Evolutionary conservation across 257 asterid genomes (phyloP).

Genomic region (Euphrasia confusa): DNA sequence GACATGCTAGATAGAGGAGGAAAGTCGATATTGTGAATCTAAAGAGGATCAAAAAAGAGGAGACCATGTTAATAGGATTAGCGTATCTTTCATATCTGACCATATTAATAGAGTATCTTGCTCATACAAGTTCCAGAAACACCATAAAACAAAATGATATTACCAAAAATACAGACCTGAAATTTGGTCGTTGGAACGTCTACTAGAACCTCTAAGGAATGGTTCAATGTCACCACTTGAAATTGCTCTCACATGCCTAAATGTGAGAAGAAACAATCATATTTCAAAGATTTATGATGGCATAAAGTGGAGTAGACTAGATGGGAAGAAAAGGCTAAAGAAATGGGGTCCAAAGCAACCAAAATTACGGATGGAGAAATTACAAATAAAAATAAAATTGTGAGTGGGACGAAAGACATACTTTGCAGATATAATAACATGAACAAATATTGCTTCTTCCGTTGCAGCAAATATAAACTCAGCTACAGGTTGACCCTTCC

Average conservation of each 20-base stretch:
- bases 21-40: too few relatives aligned
- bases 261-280: constrained; percentile 25
- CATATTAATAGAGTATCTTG: neutral
- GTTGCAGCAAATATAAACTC: constrained; percentile 93
- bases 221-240: constrained; percentile 74
- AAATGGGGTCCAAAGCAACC: constrained; percentile 13
- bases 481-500: constrained; percentile 94
- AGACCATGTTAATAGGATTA: neutral
- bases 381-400: neutral
- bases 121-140: constrained; percentile 16
- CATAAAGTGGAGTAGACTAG: neutral
- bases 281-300: constrained; percentile 12
- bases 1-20: too few relatives aligned
- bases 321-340: constrained; percentile 11
- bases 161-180: constrained; percentile 52
- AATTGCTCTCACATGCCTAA: constrained; percentile 83
- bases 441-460: constrained; percentile 91
- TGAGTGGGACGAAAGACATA: constrained; percentile 30
- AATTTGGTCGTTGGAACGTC: constrained; percentile 42
- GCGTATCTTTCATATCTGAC: constrained; percentile 15
- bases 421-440: constrained; percentile 88
- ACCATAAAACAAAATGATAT: neutral
- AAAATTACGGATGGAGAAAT: constrained; percentile 8
- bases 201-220: constrained; percentile 48
- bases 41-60: too few relatives aligned